A percentile compares a stretch with the other conserved stretches of the same genome.
phyloP scores from a whole-genome alignment of 306 rosid species.

The Parietaria judaica region DNA sequence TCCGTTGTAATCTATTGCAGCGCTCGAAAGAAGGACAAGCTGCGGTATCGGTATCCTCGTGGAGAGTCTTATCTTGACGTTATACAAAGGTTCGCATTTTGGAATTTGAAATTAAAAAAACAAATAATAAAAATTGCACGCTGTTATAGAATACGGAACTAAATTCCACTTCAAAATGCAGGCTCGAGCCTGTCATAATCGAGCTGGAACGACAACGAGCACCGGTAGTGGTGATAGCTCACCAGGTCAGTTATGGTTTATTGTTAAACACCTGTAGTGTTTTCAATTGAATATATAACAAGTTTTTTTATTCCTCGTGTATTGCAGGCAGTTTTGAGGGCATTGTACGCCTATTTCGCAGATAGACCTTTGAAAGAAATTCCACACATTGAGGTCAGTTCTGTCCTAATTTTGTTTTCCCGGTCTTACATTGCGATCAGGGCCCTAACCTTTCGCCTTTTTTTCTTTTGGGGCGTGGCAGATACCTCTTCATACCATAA shows the following conservation, averaged over 20 bases:
- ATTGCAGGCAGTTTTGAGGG: slow-evolving; percentile 95
- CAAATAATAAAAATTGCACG: no score
- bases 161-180: slow-evolving; percentile 27
- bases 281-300: slow-evolving; percentile 12
- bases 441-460: not conserved
- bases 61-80: slow-evolving; percentile 98
- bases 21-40: slow-evolving; percentile 84
- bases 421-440: not conserved
- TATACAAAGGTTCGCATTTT: slow-evolving; percentile 66
- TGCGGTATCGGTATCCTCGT: slow-evolving; percentile 96
- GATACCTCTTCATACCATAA: slow-evolving; percentile 95
- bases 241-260: slow-evolving; percentile 51
- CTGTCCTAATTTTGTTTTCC: not conserved
- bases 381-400: slow-evolving; percentile 88
- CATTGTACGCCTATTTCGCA: slow-evolving; percentile 92
- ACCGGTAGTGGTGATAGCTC: slow-evolving; percentile 94
- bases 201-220: slow-evolving; percentile 98
- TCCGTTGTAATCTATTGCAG: slow-evolving; percentile 29
- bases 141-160: slow-evolving; percentile 1
- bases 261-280: not conserved
- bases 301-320: slow-evolving; percentile 10
- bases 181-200: slow-evolving; percentile 96
- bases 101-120: not conserved
- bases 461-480: slow-evolving; percentile 20
- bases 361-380: slow-evolving; percentile 91